These are phyloP conservation scores for Mediolabrus comicus DNA, from an alignment of 108 stramenopile species.

Conservation along the genomic window DNA sequence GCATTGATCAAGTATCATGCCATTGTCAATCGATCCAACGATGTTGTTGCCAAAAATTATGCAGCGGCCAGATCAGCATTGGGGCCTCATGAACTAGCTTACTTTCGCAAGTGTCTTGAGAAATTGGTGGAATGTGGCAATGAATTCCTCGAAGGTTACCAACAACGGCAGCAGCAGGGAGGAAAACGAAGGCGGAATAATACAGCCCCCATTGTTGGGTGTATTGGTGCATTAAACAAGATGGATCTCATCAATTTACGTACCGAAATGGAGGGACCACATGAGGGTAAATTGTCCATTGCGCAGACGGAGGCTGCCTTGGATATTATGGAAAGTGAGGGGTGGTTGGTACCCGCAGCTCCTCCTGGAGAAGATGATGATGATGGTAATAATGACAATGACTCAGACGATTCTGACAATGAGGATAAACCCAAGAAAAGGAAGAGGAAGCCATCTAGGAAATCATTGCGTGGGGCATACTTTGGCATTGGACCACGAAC, in stretches of 20 bases:
- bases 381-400: conserved; percentile 4
- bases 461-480: conserved; percentile 32
- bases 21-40: conserved; percentile 52
- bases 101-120: conserved; percentile 51
- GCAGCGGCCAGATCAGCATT: conserved; percentile 19
- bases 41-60: conserved; percentile 38
- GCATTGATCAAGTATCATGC: conserved; percentile 53
- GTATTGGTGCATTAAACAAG: conserved; percentile 32
- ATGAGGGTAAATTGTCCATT: conserved; percentile 43
- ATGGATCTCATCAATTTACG: conserved; percentile 67
- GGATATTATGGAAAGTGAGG: conserved; percentile 21
- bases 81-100: conserved; percentile 57
- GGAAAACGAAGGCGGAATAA: conserved; percentile 23
- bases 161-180: not conserved
- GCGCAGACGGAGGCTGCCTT: conserved; percentile 43
- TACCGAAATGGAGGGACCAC: conserved; percentile 47
- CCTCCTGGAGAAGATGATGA: conserved; percentile 35
- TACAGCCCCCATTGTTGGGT: conserved; percentile 6
- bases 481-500: conserved; percentile 64
- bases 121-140: conserved; percentile 39
- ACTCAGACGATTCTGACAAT: conserved; percentile 2
- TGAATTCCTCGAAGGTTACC: not conserved
- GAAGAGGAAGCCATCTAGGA: conserved; percentile 12
- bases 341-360: conserved; percentile 45
- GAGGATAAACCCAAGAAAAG: not conserved